Percentiles rank a stretch among this genome's conserved stretches.
These are phyloP conservation scores for Lodderomyces metapsilosis DNA, from an alignment of 1,139 yeast species.

Conservation along the genomic window DNA sequence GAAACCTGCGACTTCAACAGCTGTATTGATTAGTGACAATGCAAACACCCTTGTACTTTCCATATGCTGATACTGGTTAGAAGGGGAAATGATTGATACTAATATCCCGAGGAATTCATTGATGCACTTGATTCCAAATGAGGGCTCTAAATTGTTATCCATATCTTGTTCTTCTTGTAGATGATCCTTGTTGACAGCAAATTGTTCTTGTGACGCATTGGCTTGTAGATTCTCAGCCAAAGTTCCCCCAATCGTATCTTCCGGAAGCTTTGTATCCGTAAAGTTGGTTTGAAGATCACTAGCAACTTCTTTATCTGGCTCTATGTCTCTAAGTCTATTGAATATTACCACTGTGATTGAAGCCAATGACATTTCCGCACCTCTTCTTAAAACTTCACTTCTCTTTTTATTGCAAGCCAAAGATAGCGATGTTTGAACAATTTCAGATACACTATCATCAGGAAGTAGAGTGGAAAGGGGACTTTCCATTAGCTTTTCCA, in stretches of 20 bases:
- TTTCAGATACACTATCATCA: conserved; percentile 84
- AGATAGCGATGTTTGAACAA: conserved; percentile 86
- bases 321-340: conserved; percentile 54
- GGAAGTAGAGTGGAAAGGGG: conserved; percentile 62
- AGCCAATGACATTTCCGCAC: conserved; percentile 85
- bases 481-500: conserved; percentile 70
- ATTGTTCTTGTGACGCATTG: not conserved
- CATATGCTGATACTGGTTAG: conserved; percentile 79
- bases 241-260: conserved; percentile 43
- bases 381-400: conserved; percentile 82
- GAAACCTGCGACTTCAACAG: conserved; percentile 79
- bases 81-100: conserved; percentile 81
- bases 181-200: not conserved
- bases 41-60: conserved; percentile 87
- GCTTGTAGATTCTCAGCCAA: not conserved
- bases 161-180: not conserved
- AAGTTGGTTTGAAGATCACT: conserved; percentile 37
- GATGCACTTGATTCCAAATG: conserved; percentile 68
- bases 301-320: conserved; percentile 40
- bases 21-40: conserved; percentile 67
- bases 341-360: conserved; percentile 71
- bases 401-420: conserved; percentile 92
- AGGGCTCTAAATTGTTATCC: conserved; percentile 28
- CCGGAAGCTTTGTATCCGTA: conserved; percentile 35
- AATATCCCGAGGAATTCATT: conserved; percentile 71